A percentile compares a stretch with the other conserved stretches of the same genome.
Evolutionary conservation across 345 rosid genomes (phyloP).

Genomic region (Rubroshorea leprosula): DNA sequence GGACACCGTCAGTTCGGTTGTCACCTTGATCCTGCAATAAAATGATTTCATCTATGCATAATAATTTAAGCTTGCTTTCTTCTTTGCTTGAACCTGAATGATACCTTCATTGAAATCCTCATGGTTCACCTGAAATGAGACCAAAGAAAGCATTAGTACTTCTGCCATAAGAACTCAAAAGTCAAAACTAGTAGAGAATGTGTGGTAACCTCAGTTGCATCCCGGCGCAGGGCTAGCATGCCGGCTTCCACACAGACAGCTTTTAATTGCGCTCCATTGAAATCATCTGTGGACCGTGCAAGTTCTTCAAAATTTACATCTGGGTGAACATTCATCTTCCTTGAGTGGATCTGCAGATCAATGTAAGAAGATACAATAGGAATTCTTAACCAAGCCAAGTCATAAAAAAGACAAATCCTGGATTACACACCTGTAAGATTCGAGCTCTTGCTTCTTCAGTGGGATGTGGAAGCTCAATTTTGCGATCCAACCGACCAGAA

Average conservation of each 20-base stretch:
- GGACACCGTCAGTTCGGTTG: no score
- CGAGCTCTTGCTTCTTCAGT: slow-evolving; percentile 99
- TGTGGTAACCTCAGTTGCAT: slow-evolving; percentile 97
- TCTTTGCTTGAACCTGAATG: slow-evolving; percentile 98
- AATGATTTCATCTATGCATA: slow-evolving; percentile 84
- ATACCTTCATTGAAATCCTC: slow-evolving; percentile 99
- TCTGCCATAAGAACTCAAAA: no score
- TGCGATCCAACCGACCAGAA: slow-evolving; percentile 95
- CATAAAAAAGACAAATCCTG: no score
- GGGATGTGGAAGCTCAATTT: slow-evolving; percentile 98
- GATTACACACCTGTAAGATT: slow-evolving; percentile 80
- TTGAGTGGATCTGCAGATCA: slow-evolving; percentile 76
- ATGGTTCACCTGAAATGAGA: slow-evolving; percentile 72
- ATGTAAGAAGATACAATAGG: neutral
- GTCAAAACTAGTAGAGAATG: no score
- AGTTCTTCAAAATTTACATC: slow-evolving; percentile 98
- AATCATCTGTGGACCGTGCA: slow-evolving; percentile 96
- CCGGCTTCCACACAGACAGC: slow-evolving; percentile 99
- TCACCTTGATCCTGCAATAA: no score
- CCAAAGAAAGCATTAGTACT: slow-evolving; percentile 13
- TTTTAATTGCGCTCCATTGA: slow-evolving; percentile 96
- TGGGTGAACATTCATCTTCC: slow-evolving; percentile 97
- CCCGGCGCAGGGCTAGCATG: slow-evolving; percentile 97
- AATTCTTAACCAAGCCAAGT: neutral
- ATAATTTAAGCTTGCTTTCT: slow-evolving; percentile 96